Evolutionary conservation across 805 yeast genomes (phyloP).

Genomic region (Yarrowia divulgata): DNA sequence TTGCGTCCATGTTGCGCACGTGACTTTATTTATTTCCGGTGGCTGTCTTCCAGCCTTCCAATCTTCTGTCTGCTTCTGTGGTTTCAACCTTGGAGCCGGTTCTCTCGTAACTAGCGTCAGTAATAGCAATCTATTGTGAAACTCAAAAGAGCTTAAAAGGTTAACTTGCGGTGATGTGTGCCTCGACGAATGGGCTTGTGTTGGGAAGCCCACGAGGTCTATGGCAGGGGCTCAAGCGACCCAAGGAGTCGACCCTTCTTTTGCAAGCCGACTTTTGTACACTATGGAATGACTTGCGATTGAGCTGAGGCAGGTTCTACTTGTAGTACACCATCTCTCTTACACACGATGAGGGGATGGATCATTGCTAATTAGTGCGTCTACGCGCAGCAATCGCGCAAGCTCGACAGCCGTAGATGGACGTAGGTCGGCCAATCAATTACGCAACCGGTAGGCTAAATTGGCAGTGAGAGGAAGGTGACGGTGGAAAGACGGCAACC

Average conservation of each 20-base stretch:
- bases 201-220: slow-evolving; percentile 7
- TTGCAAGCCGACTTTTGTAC: not conserved
- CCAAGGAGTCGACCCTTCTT: not conserved
- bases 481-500: too few species aligned
- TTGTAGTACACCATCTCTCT: too few species aligned
- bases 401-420: too few species aligned
- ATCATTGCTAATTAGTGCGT: slow-evolving; percentile 6
- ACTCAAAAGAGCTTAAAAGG: slow-evolving; percentile 5
- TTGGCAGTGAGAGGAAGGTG: slow-evolving; percentile 1
- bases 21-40: slow-evolving; percentile 9
- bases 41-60: not conserved
- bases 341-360: not conserved
- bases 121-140: slow-evolving; percentile 11
- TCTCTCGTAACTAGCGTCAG: not conserved
- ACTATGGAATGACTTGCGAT: too few species aligned
- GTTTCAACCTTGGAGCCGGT: not conserved
- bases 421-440: slow-evolving; percentile 7
- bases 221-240: not conserved
- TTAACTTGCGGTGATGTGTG: not conserved
- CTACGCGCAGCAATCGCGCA: slow-evolving; percentile 2
- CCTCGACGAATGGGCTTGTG: slow-evolving; percentile 18
- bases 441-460: not conserved
- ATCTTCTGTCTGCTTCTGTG: not conserved
- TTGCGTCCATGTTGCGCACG: not conserved
- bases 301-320: too few species aligned